These are phyloP conservation scores for Phyllosticta capitalensis DNA, from an alignment of 2,329 filamentous ascomycete species.

Conservation along the genomic window DNA sequence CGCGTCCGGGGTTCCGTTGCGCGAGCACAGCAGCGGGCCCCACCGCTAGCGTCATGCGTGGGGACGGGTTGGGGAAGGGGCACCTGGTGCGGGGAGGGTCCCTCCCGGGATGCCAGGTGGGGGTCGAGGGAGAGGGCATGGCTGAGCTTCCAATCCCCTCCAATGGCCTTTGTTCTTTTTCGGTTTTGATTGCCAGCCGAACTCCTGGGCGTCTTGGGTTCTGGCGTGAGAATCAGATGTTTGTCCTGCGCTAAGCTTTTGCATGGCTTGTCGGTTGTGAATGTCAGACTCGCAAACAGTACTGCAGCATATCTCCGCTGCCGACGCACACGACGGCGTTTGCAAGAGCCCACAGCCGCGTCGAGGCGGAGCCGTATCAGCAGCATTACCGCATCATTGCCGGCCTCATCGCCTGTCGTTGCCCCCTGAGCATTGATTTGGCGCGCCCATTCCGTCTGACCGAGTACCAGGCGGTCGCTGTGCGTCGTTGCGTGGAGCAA, in stretches of 20 bases:
- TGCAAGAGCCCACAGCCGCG: neutral
- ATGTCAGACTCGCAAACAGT: neutral
- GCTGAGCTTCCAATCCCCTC: neutral
- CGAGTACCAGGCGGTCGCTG: neutral
- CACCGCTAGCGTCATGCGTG: neutral
- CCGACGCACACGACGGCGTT: neutral
- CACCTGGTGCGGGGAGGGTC: neutral
- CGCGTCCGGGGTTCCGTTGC: neutral
- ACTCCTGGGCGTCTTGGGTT: too few relatives aligned
- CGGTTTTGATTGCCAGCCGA: too few relatives aligned
- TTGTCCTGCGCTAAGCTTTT: too few relatives aligned
- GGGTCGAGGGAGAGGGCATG: neutral
- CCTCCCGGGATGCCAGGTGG: neutral
- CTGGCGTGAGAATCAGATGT: too few relatives aligned
- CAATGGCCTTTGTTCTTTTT: too few relatives aligned
- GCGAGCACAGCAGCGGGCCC: neutral
- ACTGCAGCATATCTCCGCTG: neutral
- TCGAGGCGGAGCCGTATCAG: neutral
- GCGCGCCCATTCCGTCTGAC: neutral
- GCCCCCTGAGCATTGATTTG: neutral
- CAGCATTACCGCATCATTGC: neutral
- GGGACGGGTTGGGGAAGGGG: neutral
- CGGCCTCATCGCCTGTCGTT: neutral
- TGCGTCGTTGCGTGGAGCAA: neutral
- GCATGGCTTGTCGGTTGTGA: too few relatives aligned